Base-by-base conservation (phyloP, 2,329 filamentous ascomycete genomes). In the Xylaria sp. region DNA sequence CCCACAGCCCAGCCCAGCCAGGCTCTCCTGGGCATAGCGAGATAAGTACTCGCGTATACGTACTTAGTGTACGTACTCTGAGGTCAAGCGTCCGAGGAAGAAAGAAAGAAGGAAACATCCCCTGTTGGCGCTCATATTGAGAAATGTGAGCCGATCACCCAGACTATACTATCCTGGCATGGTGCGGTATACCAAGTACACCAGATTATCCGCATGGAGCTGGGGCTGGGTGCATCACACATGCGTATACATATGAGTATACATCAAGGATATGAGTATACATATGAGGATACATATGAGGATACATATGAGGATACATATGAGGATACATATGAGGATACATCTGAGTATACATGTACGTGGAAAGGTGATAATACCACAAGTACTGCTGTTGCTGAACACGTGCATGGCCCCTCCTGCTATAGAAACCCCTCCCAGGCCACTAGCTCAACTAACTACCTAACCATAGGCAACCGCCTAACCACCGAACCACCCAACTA, bases 181-280 rank as follows among this genome's bases (percentile, higher is more conserved):
- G 31, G 31, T 35, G 13, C 7, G 7, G 31, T 35, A 21, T 13
- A 13, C 9, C 38, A 25, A 56, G 40, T 25, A 9, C 53, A 25
- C 47, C 53, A 61, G 48, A 58, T 58, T 53, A 58, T 47, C 48
- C 37, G 41, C 33, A 47, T 52, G 47, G 47, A 61, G 52, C 48
- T 46, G 46, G 53, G 21, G 49, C 37, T 56, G 40, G 58, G 31
- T 49, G 54, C 17, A 54, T 6, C 11, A 15, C 15, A 47, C n/a
- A n/a, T n/a, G n/a, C n/a, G n/a, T n/a, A n/a, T n/a, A n/a, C n/a
- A n/a, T n/a, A n/a, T n/a, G n/a, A n/a, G n/a, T n/a, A n/a, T n/a
- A n/a, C n/a, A n/a, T n/a, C n/a, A n/a, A n/a, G n/a, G n/a, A n/a
- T n/a, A n/a, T n/a, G n/a, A n/a, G n/a, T n/a, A n/a, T n/a, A n/a